Conservation (phyloP, 129 eudicot species). For the Artemisia annua region DNA sequence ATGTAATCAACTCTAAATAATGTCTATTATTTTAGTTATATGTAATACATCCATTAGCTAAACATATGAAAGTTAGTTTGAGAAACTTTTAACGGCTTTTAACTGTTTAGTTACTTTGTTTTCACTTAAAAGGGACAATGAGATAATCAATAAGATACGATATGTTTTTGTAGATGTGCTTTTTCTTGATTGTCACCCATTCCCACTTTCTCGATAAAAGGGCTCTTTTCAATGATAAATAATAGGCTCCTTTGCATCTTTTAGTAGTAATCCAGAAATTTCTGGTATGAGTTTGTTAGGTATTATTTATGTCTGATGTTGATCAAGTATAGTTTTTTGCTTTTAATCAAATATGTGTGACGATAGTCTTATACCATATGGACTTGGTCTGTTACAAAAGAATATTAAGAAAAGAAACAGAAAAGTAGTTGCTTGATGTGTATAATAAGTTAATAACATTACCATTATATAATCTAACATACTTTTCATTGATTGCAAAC, state of each 20-base stretch:
- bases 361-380: too few species aligned
- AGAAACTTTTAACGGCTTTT: neutral
- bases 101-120: neutral
- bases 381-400: too few species aligned
- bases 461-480: too few species aligned
- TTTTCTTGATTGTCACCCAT: neutral
- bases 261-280: too few species aligned
- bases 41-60: neutral
- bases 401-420: too few species aligned
- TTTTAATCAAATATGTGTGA: too few species aligned
- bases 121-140: neutral
- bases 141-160: neutral
- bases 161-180: neutral
- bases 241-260: too few species aligned
- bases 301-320: neutral
- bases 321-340: neutral
- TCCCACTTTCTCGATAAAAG: neutral
- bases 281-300: neutral
- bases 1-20: too few species aligned
- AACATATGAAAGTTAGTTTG: neutral
- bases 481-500: too few species aligned
- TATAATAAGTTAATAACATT: too few species aligned
- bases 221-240: too few species aligned
- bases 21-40: neutral
- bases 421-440: too few species aligned